Evolutionary conservation across 768 basidiomycete genomes (phyloP).

Genomic region (Hygrophorus pudorinus): DNA sequence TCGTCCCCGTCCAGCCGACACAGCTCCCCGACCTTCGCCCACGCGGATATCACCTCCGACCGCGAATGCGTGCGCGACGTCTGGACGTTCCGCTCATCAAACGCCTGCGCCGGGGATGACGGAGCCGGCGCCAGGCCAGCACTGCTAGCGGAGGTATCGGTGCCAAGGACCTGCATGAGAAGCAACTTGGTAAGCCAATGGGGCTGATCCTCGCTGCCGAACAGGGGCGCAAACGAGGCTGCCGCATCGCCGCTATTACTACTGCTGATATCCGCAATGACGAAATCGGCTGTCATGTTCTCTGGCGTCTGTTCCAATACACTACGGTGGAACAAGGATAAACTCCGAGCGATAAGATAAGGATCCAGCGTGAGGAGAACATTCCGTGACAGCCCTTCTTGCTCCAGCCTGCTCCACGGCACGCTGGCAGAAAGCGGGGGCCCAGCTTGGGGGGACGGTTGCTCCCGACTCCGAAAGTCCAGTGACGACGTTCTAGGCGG

Average conservation of each 20-base stretch:
- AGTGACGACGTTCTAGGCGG: constrained; percentile 14
- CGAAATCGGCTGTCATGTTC: constrained; percentile 37
- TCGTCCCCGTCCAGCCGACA: constrained; percentile 69
- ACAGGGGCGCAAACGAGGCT: constrained; percentile 29
- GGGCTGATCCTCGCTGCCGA: constrained; percentile 60
- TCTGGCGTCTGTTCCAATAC: constrained; percentile 42
- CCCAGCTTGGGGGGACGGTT: constrained; percentile 13
- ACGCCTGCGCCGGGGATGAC: constrained; percentile 11
- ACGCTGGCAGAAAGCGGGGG: constrained; percentile 16
- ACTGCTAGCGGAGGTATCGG: constrained; percentile 34
- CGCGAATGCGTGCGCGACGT: constrained; percentile 59
- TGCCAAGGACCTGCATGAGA: constrained; percentile 58
- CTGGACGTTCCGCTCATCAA: constrained; percentile 13
- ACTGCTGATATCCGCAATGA: constrained; percentile 20
- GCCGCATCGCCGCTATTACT: not conserved
- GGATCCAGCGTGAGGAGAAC: constrained; percentile 56
- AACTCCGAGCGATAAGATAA: constrained; percentile 48
- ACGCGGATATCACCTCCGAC: constrained; percentile 61
- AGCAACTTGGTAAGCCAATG: constrained; percentile 78
- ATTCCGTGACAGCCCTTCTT: constrained; percentile 61
- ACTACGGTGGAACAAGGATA: constrained; percentile 51
- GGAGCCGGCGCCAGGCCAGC: constrained; percentile 14
- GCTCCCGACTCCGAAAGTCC: constrained; percentile 18
- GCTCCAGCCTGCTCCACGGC: constrained; percentile 45
- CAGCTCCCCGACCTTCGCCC: constrained; percentile 66